Evolutionary conservation across 352 stramenopile genomes (phyloP), one percentile per base, ranked within the genome.

Genomic region (Phytophthora melonis): DNA sequence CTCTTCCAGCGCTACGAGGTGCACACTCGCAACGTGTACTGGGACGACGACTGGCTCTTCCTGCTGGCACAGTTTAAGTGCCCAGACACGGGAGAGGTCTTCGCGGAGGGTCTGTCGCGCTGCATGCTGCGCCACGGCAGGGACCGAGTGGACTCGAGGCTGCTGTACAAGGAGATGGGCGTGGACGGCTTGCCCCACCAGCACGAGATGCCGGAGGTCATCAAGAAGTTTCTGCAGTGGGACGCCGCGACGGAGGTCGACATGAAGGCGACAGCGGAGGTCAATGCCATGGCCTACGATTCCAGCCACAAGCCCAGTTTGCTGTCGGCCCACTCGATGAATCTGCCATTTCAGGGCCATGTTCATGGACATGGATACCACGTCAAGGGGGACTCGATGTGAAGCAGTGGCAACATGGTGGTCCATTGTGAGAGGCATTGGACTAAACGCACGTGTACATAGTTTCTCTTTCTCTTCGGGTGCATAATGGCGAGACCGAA

Each of bases 21-120:
- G 30, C 83, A 92, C 75, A 89, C 83, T 34, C 83, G 83, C 57
- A 91, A 87, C 50, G 77, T 91, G 43, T 89, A 91, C 63, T 92
- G 84, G 84, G 83, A 91, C 65, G 83, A 91, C 75, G 74, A 84
- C 63, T 93, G 87, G 87, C 79, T 93, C 59, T 92, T 87, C 66
- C 63, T 92, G 13, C 68, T 89, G 23, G 78, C 81, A 43, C 84
- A 91, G 63, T 92, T 93, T 62, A 84, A 86, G 66, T 92, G 82
- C 47, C 87, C 87, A 5, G 79, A 87, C n/a, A 90, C 82, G 23
- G 79, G 78, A 5, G 76, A 88, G 27, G 45, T 93, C 27, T 92
- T 86, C 53, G 87, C 87, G 11, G 87, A 93, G 52, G 84, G 87
- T 0, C 55, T 93, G 8, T 86, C 81, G 45, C 84, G 85, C 53